Conservation (phyloP, 306 rosid genomes). For the Pterocarpus macrocarpus region DNA sequence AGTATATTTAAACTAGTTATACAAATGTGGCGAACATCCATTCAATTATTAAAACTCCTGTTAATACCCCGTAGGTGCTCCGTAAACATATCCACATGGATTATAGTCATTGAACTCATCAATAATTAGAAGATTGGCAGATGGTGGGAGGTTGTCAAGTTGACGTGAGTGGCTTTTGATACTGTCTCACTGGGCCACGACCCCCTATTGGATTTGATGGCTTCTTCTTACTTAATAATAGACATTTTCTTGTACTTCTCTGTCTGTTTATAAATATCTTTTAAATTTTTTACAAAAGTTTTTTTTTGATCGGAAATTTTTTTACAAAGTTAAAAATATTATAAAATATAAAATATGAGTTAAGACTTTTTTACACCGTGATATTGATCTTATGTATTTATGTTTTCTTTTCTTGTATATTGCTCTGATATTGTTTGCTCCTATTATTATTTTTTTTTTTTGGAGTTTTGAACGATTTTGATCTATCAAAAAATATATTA, state of each 20-base stretch:
- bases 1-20: not conserved
- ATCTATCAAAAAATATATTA: too few species aligned
- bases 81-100: not conserved
- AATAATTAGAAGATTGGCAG: slow-evolving; percentile 37
- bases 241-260: not conserved
- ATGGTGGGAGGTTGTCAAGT: slow-evolving; percentile 62
- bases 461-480: too few species aligned
- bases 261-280: too few species aligned
- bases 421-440: too few species aligned
- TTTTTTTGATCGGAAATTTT: too few species aligned
- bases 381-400: too few species aligned
- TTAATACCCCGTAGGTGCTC: not conserved
- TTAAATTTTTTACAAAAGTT: too few species aligned
- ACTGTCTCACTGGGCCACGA: slow-evolving; percentile 26
- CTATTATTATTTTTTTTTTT: too few species aligned
- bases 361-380: too few species aligned
- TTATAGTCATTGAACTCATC: slow-evolving; percentile 27
- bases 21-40: not conserved
- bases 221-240: not conserved
- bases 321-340: too few species aligned
- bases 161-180: slow-evolving; percentile 54
- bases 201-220: slow-evolving; percentile 28
- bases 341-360: too few species aligned
- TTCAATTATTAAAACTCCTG: not conserved
- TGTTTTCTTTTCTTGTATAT: too few species aligned